Base-by-base conservation (phyloP, 331 rosid species). In the Malus hybrid region DNA sequence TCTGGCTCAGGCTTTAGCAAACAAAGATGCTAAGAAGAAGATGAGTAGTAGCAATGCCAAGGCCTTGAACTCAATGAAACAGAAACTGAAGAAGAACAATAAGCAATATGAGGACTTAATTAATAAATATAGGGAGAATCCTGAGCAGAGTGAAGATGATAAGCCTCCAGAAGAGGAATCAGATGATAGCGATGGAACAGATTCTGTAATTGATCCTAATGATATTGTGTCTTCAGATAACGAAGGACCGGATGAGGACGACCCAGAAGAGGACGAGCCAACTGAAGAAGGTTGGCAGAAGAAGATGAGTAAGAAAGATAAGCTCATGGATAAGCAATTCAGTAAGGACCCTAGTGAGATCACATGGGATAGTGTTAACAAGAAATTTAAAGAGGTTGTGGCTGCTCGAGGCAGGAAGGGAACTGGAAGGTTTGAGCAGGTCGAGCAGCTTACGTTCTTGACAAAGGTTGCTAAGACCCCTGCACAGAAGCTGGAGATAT, bases 401-500 rank as follows among this genome's bases (percentile, higher is more conserved):
- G 96, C 97, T 59, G 99, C 99, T 46, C 78, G 84, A 3, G 84
- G 81, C 4, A 71, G 84, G 74, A 81, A 76, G 61, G 84, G 84
- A 67, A 81, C 84, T 60, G 99, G 99, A 65, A 89, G 97, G 83
- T 90, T 95, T 79, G 99, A 95, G 80, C 97, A 88, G 84, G 97
- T 95, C 59, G 97, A 95, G 80, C 97, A 92, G 83, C 97, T 95
- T 72, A 79, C 97, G 20, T 90, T 95, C 88, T 85, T 95, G 78
- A 90, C 96, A 6, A 95, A 89, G 82, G 99, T 95, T 69, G 99
- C 99, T 5, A 92, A 95, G 85, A 95, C 99, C 48, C 97, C 99
- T 65, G 97, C 99, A 0, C 99, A 95, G 78, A 95, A 95, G 87
- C 90, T 95, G 67, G 97, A 95, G 85, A 95, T 95, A 70, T 84